Evolutionary conservation across 2,329 filamentous ascomycete genomes (phyloP), one percentile per base, ranked within the genome.

Genomic region (Hymenoscyphus occultus): DNA sequence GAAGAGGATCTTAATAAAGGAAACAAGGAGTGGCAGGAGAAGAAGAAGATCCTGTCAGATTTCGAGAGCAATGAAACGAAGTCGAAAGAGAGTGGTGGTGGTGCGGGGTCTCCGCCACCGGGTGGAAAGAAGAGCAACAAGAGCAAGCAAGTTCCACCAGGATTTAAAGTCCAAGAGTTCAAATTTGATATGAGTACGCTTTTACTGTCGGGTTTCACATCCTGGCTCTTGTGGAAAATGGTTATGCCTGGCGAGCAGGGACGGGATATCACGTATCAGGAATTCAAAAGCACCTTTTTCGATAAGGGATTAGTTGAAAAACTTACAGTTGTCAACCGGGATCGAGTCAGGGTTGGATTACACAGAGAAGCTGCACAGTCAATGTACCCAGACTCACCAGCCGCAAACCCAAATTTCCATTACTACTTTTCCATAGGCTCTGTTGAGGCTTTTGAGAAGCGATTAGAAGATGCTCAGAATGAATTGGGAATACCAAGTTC

Each of bases 361-460:
- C 88, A 96, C 76, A 88, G 90, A 59, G 89, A 93, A 71, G 90
- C 89, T 39, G 84, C 90, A 45, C 83, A 85, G 59, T 80, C 85
- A 59, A 85, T 90, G 78, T 93, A 93, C 73, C 90, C 92, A 2
- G 91, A 94, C 65, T 91, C 90, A 31, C 84, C 85, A 7, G 89
- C 89, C 19, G 81, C 82, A 32, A 86, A 88, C 71, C 83, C 85
- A 22, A 86, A 87, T 72, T 92, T 93, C 80, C 84, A 86, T 79
- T 97, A 97, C 79, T 93, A 92, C 79, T 98, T 99, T 83, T 92
- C 90, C 65, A 97, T 99, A 74, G 95, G 95, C 60, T 97, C 93
- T 0, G 87, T 96, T 35, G 94, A 99, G 69, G 89, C 90, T 9
- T 99, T 99, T 71, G 95, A 99, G 81, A 85, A 88, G 75, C 89